These are phyloP conservation scores for Simplicillium sp. DNA, from an alignment of 2,329 filamentous ascomycete genomes.

Conservation along the genomic window DNA sequence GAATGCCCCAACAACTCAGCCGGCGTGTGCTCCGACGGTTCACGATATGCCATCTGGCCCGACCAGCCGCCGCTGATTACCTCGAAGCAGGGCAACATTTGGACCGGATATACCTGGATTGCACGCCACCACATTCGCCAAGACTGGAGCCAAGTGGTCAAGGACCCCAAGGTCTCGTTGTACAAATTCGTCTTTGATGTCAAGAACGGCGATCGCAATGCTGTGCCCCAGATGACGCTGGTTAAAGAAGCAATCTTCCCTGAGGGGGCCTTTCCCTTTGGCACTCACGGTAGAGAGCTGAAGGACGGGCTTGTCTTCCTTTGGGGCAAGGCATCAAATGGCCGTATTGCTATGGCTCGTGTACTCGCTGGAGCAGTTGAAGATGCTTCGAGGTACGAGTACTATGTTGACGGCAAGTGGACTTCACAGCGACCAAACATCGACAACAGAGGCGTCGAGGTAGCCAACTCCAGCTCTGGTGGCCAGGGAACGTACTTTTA, in stretches of 20 bases:
- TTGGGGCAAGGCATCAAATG: too few relatives aligned
- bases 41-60: slow-evolving; percentile 5
- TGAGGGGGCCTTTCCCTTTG: slow-evolving; percentile 1
- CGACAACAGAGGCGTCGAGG: too few relatives aligned
- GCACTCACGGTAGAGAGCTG: too few relatives aligned
- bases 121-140: slow-evolving; percentile 3
- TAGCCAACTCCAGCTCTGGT: too few relatives aligned
- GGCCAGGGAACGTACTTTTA: too few relatives aligned
- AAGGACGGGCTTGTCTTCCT: too few relatives aligned
- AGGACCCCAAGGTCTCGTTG: slow-evolving; percentile 4
- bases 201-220: slow-evolving; percentile 4
- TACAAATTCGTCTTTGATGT: slow-evolving; percentile 6
- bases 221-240: neutral
- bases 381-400: too few relatives aligned
- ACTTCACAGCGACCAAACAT: too few relatives aligned
- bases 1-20: slow-evolving; percentile 2
- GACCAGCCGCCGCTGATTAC: slow-evolving; percentile 5
- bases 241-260: slow-evolving; percentile 2
- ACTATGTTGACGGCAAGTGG: too few relatives aligned
- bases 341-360: too few relatives aligned
- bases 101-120: slow-evolving; percentile 5
- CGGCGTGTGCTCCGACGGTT: slow-evolving; percentile 3
- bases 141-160: slow-evolving; percentile 5
- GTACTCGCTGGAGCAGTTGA: too few relatives aligned
- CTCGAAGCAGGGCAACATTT: slow-evolving; percentile 1